phyloP scores from a whole-genome alignment of 768 basidiomycete genomes.

The Termitomyces sp. region DNA sequence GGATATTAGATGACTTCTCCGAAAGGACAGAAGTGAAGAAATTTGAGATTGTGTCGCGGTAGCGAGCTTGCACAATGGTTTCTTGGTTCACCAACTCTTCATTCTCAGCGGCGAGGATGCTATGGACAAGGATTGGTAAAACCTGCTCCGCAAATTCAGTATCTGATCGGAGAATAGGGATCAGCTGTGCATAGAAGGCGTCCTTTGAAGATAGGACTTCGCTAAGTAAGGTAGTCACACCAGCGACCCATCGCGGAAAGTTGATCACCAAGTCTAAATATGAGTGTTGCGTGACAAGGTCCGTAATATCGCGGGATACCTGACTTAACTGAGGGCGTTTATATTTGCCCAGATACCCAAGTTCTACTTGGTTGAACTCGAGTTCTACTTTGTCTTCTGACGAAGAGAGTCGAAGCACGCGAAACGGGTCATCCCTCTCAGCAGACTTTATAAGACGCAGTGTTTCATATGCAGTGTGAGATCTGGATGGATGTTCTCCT shows the following conservation, averaged over 20 bases:
- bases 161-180: constrained; percentile 49
- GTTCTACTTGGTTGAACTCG: constrained; percentile 35
- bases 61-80: constrained; percentile 18
- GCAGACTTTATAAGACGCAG: constrained; percentile 53
- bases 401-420: constrained; percentile 20
- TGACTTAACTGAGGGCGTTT: constrained; percentile 27
- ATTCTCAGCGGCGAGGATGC: constrained; percentile 39
- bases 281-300: constrained; percentile 26
- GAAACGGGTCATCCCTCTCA: constrained; percentile 22
- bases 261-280: constrained; percentile 36
- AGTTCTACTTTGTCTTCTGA: constrained; percentile 38
- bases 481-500: constrained; percentile 38
- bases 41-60: constrained; percentile 32
- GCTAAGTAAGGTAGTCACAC: constrained; percentile 49
- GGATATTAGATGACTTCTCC: constrained; percentile 26
- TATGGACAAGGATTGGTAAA: constrained; percentile 73
- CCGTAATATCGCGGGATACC: constrained; percentile 28
- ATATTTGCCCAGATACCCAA: constrained; percentile 45
- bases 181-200: constrained; percentile 65
- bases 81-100: constrained; percentile 2
- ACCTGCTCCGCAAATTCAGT: constrained; percentile 55
- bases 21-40: constrained; percentile 57
- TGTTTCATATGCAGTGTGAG: constrained; percentile 56
- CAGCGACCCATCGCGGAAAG: constrained; percentile 60
- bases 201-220: constrained; percentile 49